A percentile compares a stretch with the other conserved stretches of the same genome.
These are phyloP conservation scores for Talaromyces wortmannii DNA, from an alignment of 495 filamentous ascomycete species.

Conservation along the genomic window DNA sequence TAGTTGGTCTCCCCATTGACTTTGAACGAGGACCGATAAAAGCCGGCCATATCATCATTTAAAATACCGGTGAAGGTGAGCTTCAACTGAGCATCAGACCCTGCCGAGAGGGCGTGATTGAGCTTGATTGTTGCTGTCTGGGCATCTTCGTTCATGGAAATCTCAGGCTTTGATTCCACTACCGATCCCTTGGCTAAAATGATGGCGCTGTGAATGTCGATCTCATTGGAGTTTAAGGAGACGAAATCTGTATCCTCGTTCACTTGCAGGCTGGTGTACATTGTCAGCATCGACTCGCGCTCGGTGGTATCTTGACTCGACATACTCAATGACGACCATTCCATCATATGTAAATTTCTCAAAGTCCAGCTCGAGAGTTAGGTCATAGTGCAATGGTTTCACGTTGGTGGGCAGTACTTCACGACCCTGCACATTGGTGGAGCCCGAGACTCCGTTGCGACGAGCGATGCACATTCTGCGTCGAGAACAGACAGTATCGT, in stretches of 20 bases:
- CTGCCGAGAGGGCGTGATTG: constrained; percentile 46
- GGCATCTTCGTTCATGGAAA: constrained; percentile 38
- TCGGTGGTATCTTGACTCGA: constrained; percentile 44
- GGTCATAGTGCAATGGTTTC: constrained; percentile 57
- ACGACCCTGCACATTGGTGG: too few species aligned
- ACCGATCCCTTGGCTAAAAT: too few species aligned
- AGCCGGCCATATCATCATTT: constrained; percentile 63
- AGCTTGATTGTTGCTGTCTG: constrained; percentile 57
- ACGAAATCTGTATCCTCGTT: constrained; percentile 59
- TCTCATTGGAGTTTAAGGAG: too few species aligned
- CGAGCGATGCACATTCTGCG: too few species aligned
- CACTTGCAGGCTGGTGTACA: constrained; percentile 59
- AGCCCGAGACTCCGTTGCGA: too few species aligned
- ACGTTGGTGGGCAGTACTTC: constrained; percentile 51
- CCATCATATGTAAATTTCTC: constrained; percentile 57
- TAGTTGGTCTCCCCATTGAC: constrained; percentile 48
- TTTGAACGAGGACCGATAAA: constrained; percentile 60
- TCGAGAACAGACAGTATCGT: too few species aligned
- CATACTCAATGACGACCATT: constrained; percentile 55
- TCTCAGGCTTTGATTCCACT: too few species aligned
- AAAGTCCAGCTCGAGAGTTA: constrained; percentile 61
- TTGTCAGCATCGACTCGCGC: constrained; percentile 49
- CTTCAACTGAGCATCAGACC: constrained; percentile 50
- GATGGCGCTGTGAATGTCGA: too few species aligned
- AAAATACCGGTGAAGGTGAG: constrained; percentile 53